A percentile compares a stretch with the other conserved stretches of the same genome.
Conservation (phyloP, 352 stramenopile genomes). For the Phytophthora constricta region DNA sequence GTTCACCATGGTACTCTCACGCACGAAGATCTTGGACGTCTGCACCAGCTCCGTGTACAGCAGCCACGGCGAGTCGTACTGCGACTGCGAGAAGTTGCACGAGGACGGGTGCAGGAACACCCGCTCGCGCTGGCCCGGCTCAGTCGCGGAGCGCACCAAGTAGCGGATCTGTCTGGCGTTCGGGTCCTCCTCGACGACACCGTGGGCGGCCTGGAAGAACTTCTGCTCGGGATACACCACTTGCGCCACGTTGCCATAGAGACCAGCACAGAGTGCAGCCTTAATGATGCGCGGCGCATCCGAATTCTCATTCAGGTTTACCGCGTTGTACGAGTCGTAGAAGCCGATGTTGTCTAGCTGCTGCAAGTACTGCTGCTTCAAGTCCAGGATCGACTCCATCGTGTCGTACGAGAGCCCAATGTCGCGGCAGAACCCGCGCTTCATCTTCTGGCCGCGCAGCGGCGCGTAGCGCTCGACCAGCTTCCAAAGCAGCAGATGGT, state of each 20-base stretch:
- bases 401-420: slow-evolving; percentile 85
- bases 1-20: slow-evolving; percentile 97
- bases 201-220: slow-evolving; percentile 94
- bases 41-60: slow-evolving; percentile 96
- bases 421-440: slow-evolving; percentile 73
- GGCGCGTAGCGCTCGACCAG: slow-evolving; percentile 81
- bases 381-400: slow-evolving; percentile 92
- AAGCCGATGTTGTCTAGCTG: slow-evolving; percentile 83
- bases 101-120: slow-evolving; percentile 98
- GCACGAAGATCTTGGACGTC: slow-evolving; percentile 97
- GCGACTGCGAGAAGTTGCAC: slow-evolving; percentile 87
- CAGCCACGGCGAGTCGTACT: slow-evolving; percentile 96
- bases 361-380: slow-evolving; percentile 88
- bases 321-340: slow-evolving; percentile 53
- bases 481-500: slow-evolving; percentile 78
- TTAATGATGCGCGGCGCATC: slow-evolving; percentile 92
- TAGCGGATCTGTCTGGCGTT: slow-evolving; percentile 95
- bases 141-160: slow-evolving; percentile 71
- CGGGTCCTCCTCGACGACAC: slow-evolving; percentile 90
- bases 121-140: slow-evolving; percentile 61
- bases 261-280: slow-evolving; percentile 77
- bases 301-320: slow-evolving; percentile 67
- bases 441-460: slow-evolving; percentile 55
- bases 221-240: slow-evolving; percentile 93
- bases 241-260: slow-evolving; percentile 84